Evolutionary conservation across 208 protist genomes (phyloP).

Genomic region (Leishmania braziliensis): DNA sequence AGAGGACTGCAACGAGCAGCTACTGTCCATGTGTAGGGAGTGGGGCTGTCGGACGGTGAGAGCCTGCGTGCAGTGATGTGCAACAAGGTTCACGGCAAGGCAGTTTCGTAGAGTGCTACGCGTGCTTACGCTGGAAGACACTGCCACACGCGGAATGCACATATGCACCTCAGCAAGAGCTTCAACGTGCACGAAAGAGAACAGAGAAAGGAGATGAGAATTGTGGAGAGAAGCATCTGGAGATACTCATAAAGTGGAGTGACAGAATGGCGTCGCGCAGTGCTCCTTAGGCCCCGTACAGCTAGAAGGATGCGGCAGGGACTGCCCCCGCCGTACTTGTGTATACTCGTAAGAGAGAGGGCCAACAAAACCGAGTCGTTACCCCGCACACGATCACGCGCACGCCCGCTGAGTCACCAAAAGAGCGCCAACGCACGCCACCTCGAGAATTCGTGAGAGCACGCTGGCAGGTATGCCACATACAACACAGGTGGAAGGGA

Average conservation of each 20-base stretch:
- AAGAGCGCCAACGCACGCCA: neutral
- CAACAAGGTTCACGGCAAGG: neutral
- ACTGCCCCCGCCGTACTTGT: neutral
- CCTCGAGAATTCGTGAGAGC: neutral
- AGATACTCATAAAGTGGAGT: no score
- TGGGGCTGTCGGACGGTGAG: neutral
- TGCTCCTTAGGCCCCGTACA: neutral
- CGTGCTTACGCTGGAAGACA: neutral
- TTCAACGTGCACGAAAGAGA: neutral
- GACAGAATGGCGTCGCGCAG: neutral
- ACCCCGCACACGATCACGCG: neutral
- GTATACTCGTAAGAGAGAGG: neutral
- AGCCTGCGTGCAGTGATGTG: neutral
- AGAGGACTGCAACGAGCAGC: neutral
- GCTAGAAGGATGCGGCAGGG: neutral
- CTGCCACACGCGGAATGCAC: neutral
- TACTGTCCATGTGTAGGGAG: neutral
- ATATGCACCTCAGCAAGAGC: neutral
- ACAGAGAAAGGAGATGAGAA: neutral
- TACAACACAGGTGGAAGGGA: neutral
- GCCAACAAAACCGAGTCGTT: neutral
- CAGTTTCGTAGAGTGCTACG: no score
- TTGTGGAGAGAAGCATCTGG: neutral
- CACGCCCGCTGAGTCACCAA: neutral
- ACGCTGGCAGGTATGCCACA: neutral